Conservation (phyloP, 805 yeast species). For the Zygosaccharomyces kombuchaensis region DNA sequence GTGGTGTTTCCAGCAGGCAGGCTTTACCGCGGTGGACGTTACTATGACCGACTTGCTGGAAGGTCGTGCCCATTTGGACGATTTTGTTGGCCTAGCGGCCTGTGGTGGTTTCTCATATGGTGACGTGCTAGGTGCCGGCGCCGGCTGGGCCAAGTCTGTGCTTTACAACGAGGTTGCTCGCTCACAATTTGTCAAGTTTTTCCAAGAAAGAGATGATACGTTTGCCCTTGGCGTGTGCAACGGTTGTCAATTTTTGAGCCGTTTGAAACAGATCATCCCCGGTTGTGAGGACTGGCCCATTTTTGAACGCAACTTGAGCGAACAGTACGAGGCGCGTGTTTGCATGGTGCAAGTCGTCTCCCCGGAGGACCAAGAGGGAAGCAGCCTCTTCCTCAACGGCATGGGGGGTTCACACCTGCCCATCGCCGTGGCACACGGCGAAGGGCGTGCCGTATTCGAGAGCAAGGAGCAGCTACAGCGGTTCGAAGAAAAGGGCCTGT, state of each 20-base stretch:
- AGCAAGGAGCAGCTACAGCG: conserved; percentile 40
- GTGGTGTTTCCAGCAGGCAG: conserved; percentile 91
- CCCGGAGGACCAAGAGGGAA: conserved; percentile 42
- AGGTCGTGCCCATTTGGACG: conserved; percentile 67
- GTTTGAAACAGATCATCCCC: conserved; percentile 76
- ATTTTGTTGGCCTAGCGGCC: conserved; percentile 91
- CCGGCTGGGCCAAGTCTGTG: conserved; percentile 98
- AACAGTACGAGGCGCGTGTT: conserved; percentile 95
- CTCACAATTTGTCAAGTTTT: conserved; percentile 70
- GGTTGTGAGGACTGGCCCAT: conserved; percentile 92
- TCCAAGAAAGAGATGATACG: conserved; percentile 82
- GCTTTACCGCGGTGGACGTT: conserved; percentile 89
- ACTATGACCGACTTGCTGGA: conserved; percentile 90
- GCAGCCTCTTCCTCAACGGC: conserved; percentile 70
- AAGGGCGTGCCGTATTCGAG: conserved; percentile 82
- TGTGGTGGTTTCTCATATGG: conserved; percentile 99
- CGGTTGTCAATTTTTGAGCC: conserved; percentile 94
- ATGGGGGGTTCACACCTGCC: conserved; percentile 95
- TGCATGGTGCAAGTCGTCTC: conserved; percentile 78
- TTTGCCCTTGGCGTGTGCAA: conserved; percentile 98
- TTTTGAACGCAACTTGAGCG: conserved; percentile 84
- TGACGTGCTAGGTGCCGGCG: conserved; percentile 97
- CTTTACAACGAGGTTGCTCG: conserved; percentile 76
- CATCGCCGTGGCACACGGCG: conserved; percentile 98
- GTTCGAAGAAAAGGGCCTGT: conserved; percentile 51